Conservation (phyloP, 768 basidiomycete species). For the Mrakia gelida region DNA sequence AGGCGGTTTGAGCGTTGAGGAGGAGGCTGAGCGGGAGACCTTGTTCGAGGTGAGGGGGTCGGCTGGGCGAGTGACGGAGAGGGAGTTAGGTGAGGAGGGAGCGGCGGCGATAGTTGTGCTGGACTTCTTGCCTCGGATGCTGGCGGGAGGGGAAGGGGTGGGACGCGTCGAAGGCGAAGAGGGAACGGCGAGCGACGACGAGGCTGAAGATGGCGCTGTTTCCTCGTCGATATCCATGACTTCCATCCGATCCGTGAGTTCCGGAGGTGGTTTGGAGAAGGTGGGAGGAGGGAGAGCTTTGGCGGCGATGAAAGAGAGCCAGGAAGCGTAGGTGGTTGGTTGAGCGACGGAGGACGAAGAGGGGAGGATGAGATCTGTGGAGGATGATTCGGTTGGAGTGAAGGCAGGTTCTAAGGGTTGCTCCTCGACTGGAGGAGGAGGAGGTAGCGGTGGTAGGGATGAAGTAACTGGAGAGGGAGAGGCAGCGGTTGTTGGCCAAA, state of each 20-base stretch:
- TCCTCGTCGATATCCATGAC: slow-evolving; percentile 28
- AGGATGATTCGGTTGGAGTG: neutral
- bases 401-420: neutral
- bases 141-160: neutral
- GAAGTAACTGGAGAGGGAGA: neutral
- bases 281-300: slow-evolving; percentile 8
- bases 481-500: slow-evolving; percentile 4
- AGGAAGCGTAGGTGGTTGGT: neutral
- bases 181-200: neutral
- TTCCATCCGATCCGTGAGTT: slow-evolving; percentile 6
- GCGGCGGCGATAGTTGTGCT: neutral
- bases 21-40: neutral
- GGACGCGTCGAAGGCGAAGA: neutral
- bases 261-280: neutral
- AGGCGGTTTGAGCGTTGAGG: neutral
- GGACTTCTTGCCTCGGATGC: neutral
- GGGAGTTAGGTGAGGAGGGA: neutral
- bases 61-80: neutral
- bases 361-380: neutral
- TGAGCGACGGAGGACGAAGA: neutral
- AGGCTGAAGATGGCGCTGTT: neutral
- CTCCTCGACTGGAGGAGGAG: neutral
- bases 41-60: neutral
- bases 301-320: slow-evolving; percentile 18
- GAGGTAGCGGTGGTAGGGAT: neutral